These are phyloP conservation scores for Podospora pseudoanserina DNA, from an alignment of 495 filamentous ascomycete genomes.

Conservation along the genomic window DNA sequence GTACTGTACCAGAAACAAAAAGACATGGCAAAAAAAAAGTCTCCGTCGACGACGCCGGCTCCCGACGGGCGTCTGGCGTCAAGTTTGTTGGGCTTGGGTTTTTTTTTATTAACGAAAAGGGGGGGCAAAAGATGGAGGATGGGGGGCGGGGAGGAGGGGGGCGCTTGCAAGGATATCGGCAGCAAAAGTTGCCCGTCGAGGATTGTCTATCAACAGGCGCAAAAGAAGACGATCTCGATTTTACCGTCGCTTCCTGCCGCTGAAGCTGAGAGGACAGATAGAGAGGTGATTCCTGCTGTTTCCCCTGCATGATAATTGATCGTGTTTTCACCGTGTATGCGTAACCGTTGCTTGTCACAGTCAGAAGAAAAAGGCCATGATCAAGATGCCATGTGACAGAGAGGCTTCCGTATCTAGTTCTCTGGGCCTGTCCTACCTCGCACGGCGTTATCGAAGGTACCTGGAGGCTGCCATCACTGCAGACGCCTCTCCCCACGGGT, in stretches of 20 bases:
- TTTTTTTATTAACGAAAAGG: background rate
- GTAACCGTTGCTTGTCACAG: background rate
- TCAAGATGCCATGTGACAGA: conserved; percentile 14
- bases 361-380: conserved; percentile 9
- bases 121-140: background rate
- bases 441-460: conserved; percentile 19
- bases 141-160: background rate
- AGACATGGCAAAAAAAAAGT: background rate
- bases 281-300: background rate
- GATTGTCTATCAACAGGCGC: conserved; percentile 6
- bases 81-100: background rate
- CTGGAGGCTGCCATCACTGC: conserved; percentile 3
- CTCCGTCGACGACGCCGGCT: background rate
- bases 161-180: conserved; percentile 8
- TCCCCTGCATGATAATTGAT: background rate
- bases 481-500: background rate
- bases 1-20: background rate
- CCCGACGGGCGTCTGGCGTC: background rate
- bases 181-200: background rate
- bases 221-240: background rate
- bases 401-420: background rate
- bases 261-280: background rate
- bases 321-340: background rate
- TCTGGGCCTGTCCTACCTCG: conserved; percentile 16
- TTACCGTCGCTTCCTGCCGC: conserved; percentile 3